Base-by-base conservation (phyloP, 371 early-diverging fungal species). In the Dichotomocladium elegans region DNA sequence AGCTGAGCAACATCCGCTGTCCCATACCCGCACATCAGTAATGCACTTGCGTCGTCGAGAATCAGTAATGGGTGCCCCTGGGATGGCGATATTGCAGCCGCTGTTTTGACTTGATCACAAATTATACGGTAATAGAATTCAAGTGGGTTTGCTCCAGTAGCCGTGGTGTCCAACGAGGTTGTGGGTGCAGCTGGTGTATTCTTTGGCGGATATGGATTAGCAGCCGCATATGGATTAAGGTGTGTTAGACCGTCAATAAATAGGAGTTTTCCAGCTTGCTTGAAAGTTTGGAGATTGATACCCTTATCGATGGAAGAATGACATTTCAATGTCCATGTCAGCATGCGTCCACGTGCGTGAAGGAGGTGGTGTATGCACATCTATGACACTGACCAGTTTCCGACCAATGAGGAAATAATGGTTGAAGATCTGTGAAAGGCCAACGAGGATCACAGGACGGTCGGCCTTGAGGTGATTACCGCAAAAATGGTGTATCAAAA, bases 401-500 rank as follows among this genome's bases (percentile, higher is more conserved):
- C 82, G 76, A 30, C 81, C 82, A 51, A 89, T 76, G 34, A 77
- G 61, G 44, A 79, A 72, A 61, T 87, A 86, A 60, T 87, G 86
- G 25, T 80, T 79, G 27, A 84, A 77, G 60, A 80, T 82, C 40
- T 87, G 85, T 5, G 83, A 73, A 8, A 89, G 61, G 0, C 87
- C 86, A 8, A 86, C 80, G 22, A 89, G 61, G 14, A 86, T 68
- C 11, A 85, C 86, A 37, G 62, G 68, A 14, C 72, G 74, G 53
- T 77, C 72, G 1, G 70, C 70, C 53, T 85, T 82, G 10, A 89
- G 50, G 21, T 84, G 85, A 57, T 85, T 83, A 21, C 70, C 73
- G 28, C 87, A 63, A 60, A 89, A 87, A 58, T 87, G 87, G 46
- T 89, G 85, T 25, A 89, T 43, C 30, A 89, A 61, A 63, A 87